phyloP scores from a whole-genome alignment of 148 eudicot genomes.

The Salicornia ramosissima region DNA sequence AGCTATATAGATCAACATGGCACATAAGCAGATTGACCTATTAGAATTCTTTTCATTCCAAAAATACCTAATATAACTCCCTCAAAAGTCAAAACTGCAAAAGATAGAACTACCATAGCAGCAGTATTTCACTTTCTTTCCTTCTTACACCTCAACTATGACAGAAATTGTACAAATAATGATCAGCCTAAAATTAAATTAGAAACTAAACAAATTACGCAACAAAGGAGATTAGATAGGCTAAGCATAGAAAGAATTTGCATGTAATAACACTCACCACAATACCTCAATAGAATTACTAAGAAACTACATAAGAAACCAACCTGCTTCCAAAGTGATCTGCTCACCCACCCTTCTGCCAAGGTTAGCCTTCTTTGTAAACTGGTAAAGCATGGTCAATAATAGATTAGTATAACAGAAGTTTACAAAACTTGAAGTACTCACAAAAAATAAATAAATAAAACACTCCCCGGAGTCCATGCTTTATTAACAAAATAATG shows the following conservation, averaged over 20 bases:
- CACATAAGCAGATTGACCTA: too few relatives aligned
- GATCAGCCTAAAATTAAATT: too few relatives aligned
- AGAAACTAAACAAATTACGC: not conserved
- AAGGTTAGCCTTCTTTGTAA: conserved; percentile 72
- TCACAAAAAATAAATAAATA: too few relatives aligned
- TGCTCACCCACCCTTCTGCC: conserved; percentile 72
- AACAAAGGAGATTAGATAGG: not conserved
- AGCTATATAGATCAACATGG: too few relatives aligned
- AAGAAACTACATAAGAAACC: conserved; percentile 1
- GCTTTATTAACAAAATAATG: conserved; percentile 10
- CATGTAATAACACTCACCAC: not conserved
- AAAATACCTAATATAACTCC: too few relatives aligned
- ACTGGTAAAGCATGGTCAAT: conserved; percentile 35
- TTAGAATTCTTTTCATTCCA: too few relatives aligned
- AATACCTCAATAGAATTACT: not conserved
- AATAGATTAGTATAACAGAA: not conserved
- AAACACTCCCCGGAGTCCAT: not conserved
- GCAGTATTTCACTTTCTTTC: too few relatives aligned
- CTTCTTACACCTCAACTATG: too few relatives aligned
- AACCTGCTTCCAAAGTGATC: conserved; percentile 97
- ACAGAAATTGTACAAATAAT: too few relatives aligned
- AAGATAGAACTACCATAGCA: too few relatives aligned
- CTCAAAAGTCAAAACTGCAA: too few relatives aligned
- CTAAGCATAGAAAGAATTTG: not conserved
- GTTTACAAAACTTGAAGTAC: conserved; percentile 2